Evolutionary conservation across 75 land plant genomes (phyloP).

Genomic region (Chamaecyparis obtusa): DNA sequence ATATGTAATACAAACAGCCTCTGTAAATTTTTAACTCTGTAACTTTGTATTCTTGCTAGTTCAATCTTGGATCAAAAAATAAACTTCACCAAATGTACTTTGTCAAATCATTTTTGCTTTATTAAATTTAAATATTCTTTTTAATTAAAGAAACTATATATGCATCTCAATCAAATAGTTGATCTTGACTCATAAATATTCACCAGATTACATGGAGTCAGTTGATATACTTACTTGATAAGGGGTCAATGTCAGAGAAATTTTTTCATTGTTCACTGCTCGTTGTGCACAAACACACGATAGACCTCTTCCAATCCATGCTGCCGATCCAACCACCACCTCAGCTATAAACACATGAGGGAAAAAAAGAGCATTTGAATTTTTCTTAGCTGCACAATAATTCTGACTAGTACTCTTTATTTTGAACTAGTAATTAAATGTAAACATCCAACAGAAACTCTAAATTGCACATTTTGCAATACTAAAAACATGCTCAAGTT

Average conservation of each 20-base stretch:
- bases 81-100: not conserved
- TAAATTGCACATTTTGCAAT: not conserved
- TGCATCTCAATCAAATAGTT: not conserved
- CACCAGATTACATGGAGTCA: not conserved
- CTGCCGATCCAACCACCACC: constrained; percentile 62
- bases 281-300: constrained; percentile 71
- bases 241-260: constrained; percentile 53
- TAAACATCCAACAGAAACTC: not conserved
- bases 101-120: not conserved
- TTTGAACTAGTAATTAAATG: not conserved
- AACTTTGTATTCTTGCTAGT: not conserved
- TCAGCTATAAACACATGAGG: constrained; percentile 26
- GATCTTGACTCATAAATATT: constrained; percentile 6
- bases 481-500: not conserved
- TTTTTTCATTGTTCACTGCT: constrained; percentile 43
- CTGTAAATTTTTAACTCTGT: not conserved
- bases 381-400: constrained; percentile 1
- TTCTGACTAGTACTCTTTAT: not conserved
- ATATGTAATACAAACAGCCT: not conserved
- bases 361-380: not conserved
- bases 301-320: constrained; percentile 68
- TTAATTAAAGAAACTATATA: not conserved
- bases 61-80: not conserved
- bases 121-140: not conserved
- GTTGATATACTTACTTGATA: constrained; percentile 27